These are phyloP conservation scores for Diaporthe velutina DNA, from an alignment of 2,329 filamentous ascomycete genomes.

Conservation along the genomic window DNA sequence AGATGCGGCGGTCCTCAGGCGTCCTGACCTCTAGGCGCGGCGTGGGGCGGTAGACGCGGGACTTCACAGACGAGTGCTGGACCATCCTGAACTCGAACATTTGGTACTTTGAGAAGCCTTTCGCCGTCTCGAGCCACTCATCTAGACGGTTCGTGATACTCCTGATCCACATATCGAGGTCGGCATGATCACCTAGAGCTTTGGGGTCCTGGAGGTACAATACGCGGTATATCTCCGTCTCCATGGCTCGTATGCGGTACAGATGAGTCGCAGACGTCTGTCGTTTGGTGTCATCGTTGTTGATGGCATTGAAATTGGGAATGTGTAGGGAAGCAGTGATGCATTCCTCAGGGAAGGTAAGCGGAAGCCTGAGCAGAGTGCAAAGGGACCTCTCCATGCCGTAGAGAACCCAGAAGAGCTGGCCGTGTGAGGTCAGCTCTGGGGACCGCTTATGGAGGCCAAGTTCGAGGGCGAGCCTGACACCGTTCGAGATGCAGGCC, in stretches of 20 bases:
- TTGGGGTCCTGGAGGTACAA: constrained; percentile 27
- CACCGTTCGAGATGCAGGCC: constrained; percentile 26
- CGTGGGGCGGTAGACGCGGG: constrained; percentile 29
- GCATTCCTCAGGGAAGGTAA: constrained; percentile 21
- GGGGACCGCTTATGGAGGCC: constrained; percentile 24
- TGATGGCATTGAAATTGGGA: constrained; percentile 6
- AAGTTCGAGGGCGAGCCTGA: constrained; percentile 24
- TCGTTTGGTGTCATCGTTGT: constrained; percentile 24
- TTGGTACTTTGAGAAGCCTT: constrained; percentile 28
- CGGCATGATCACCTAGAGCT: background rate
- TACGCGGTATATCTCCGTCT: constrained; percentile 30
- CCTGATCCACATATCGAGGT: constrained; percentile 26
- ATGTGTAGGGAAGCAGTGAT: constrained; percentile 22
- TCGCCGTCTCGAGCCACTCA: constrained; percentile 25
- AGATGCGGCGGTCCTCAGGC: constrained; percentile 21
- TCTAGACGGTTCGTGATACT: constrained; percentile 49
- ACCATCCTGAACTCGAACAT: constrained; percentile 35
- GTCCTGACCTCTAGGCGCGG: constrained; percentile 32
- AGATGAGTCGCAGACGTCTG: constrained; percentile 27
- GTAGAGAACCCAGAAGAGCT: constrained; percentile 30
- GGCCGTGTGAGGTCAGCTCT: background rate
- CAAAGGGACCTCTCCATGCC: constrained; percentile 33
- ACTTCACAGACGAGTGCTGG: constrained; percentile 26
- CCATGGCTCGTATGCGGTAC: constrained; percentile 31
- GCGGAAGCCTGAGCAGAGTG: constrained; percentile 28